Evolutionary conservation across 164 flowering plant species (phyloP).

Genomic region (Warburgia ugandensis): DNA sequence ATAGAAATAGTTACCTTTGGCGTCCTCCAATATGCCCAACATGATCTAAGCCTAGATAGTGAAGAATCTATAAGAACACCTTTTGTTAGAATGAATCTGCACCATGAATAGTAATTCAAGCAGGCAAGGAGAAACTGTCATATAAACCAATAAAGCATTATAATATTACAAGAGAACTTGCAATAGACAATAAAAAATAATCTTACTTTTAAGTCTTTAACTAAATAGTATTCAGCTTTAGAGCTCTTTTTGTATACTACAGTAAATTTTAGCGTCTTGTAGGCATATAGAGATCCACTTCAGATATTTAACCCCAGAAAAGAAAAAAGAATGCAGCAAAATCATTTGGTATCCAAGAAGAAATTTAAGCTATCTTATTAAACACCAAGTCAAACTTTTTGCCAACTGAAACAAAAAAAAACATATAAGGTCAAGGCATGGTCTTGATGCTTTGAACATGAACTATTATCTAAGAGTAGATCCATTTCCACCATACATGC

Average conservation of each 20-base stretch:
- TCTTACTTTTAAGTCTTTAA: not conserved
- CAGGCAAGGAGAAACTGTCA: not conserved
- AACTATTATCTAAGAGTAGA: too few species aligned
- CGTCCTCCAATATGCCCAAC: conserved; percentile 98
- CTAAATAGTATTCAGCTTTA: not conserved
- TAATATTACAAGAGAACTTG: not conserved
- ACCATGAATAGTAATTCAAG: not conserved
- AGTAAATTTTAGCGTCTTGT: not conserved
- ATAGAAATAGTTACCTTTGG: conserved; percentile 42
- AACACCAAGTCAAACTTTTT: too few species aligned
- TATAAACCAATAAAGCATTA: not conserved
- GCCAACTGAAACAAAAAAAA: too few species aligned
- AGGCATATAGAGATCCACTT: not conserved
- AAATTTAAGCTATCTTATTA: too few species aligned
- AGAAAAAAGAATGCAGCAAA: not conserved
- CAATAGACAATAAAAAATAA: not conserved
- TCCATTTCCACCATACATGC: too few species aligned
- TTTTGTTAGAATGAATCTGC: conserved; percentile 10
- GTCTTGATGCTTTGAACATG: too few species aligned
- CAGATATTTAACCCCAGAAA: too few species aligned
- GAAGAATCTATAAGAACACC: conserved; percentile 72
- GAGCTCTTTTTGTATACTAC: not conserved
- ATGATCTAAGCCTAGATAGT: conserved; percentile 97
- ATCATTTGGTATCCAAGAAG: too few species aligned
- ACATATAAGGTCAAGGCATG: too few species aligned